Conservation (phyloP, 1,284 basidiomycete genomes). For the Papiliotrema terrestris region DNA sequence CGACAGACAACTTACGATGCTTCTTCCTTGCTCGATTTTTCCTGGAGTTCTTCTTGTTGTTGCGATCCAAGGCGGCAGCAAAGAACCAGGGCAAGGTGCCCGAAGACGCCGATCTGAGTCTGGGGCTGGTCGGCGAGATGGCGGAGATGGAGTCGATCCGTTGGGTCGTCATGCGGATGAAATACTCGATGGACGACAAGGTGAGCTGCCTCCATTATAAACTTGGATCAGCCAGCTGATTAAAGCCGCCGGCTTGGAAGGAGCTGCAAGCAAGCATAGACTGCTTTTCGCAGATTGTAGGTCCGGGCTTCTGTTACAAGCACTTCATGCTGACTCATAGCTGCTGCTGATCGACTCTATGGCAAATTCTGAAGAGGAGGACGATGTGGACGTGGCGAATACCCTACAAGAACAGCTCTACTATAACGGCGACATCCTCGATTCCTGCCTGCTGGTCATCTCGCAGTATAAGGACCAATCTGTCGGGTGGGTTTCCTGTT, state of each 20-base stretch:
- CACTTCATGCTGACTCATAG: constrained; percentile 35
- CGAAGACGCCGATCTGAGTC: constrained; percentile 52
- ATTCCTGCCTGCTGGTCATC: constrained; percentile 73
- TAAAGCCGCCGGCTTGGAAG: constrained; percentile 81
- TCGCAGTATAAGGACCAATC: constrained; percentile 64
- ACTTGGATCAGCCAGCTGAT: constrained; percentile 2
- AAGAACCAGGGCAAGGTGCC: constrained; percentile 42
- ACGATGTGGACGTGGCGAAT: constrained; percentile 68
- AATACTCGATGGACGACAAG: constrained; percentile 81
- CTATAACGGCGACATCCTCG: constrained; percentile 88
- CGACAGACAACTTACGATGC: constrained; percentile 81
- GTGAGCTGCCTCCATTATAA: constrained; percentile 48
- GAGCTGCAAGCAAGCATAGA: constrained; percentile 91
- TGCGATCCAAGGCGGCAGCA: constrained; percentile 34
- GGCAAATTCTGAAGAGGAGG: constrained; percentile 53
- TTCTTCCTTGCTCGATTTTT: constrained; percentile 83
- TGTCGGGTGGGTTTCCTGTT: constrained; percentile 43
- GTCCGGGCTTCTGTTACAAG: constrained; percentile 10
- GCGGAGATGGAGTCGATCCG: constrained; percentile 78
- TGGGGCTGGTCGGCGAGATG: constrained; percentile 76
- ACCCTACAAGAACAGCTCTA: constrained; percentile 81
- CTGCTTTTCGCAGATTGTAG: constrained; percentile 76
- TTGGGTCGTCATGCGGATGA: constrained; percentile 86
- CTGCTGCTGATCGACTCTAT: constrained; percentile 75
- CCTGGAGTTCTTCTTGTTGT: constrained; percentile 75